Percentiles rank a stretch among this genome's conserved stretches.
Evolutionary conservation across 1,139 yeast genomes (phyloP).

Genomic region (Geotrichum histeridarum): DNA sequence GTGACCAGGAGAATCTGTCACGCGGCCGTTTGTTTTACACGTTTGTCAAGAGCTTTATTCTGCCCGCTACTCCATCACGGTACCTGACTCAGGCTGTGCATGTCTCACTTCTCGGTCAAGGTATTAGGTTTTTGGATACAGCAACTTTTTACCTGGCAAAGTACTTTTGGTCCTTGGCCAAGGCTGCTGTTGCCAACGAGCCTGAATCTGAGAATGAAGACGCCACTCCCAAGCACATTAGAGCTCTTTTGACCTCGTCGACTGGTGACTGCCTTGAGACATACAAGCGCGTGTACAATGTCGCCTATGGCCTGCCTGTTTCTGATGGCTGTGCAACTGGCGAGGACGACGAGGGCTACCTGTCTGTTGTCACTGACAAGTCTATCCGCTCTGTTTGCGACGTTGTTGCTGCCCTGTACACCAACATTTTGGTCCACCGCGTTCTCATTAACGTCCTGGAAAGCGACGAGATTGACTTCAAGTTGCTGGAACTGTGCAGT

Average conservation of each 20-base stretch:
- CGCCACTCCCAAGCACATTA: constrained; percentile 24
- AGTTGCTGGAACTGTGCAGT: constrained; percentile 26
- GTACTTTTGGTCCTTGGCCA: constrained; percentile 29
- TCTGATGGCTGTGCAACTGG: constrained; percentile 21
- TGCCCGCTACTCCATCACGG: constrained; percentile 30
- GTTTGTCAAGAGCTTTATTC: constrained; percentile 31
- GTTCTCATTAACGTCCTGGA: constrained; percentile 27
- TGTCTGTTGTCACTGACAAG: constrained; percentile 29
- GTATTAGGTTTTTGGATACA: constrained; percentile 7
- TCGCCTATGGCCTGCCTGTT: constrained; percentile 25
- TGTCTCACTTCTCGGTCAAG: constrained; percentile 25
- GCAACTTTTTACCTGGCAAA: constrained; percentile 18
- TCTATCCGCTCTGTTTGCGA: constrained; percentile 32
- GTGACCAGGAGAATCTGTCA: constrained; percentile 30
- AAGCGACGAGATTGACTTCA: constrained; percentile 22
- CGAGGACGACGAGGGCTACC: constrained; percentile 29
- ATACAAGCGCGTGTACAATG: constrained; percentile 27
- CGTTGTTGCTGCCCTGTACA: constrained; percentile 33
- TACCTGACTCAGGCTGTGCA: constrained; percentile 36
- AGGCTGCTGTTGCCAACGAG: constrained; percentile 8
- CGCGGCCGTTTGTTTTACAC: constrained; percentile 29
- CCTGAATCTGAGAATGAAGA: constrained; percentile 7
- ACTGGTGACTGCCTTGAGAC: constrained; percentile 23
- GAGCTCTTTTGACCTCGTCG: constrained; percentile 21
- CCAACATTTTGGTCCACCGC: constrained; percentile 30